A percentile compares a stretch with the other conserved stretches of the same genome.
Conservation (phyloP, 139 green algal genomes). For the Closterium sp. region DNA sequence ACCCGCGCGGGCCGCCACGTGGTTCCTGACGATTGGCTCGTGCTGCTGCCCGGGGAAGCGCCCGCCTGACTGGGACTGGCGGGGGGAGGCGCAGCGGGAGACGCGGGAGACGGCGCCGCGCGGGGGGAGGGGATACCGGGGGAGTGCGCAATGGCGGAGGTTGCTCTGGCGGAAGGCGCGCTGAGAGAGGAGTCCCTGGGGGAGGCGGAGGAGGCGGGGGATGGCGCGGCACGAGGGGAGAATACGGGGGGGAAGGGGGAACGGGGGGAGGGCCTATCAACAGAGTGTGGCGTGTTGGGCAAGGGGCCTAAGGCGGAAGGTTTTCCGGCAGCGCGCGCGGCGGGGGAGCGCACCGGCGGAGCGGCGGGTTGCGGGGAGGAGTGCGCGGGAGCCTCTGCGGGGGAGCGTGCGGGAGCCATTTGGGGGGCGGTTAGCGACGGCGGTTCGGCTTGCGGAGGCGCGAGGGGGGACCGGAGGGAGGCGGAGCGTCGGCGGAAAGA, state of each 20-base stretch:
- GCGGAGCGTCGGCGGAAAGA: neutral
- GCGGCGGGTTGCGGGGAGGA: neutral
- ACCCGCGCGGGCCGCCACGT: neutral
- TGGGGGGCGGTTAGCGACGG: neutral
- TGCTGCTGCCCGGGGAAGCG: neutral
- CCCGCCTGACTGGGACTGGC: neutral
- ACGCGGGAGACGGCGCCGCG: neutral
- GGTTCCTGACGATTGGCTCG: neutral
- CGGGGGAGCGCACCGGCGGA: neutral
- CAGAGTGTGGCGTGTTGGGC: neutral
- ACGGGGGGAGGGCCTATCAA: neutral
- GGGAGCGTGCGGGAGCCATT: neutral
- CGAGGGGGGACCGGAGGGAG: neutral
- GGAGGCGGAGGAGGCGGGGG: too few relatives aligned
- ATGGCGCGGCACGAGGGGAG: neutral
- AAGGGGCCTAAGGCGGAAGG: neutral
- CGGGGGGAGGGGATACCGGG: neutral
- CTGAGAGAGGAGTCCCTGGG: neutral
- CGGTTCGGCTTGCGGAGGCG: neutral
- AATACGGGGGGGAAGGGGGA: neutral
- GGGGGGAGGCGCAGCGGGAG: too few relatives aligned
- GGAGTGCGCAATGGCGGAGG: neutral
- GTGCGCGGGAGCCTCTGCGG: neutral
- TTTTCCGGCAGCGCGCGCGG: neutral
- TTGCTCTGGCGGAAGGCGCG: neutral